Evolutionary conservation across 768 basidiomycete genomes (phyloP), one percentile per base, ranked within the genome.

Genomic region (Podaxis sp.): DNA sequence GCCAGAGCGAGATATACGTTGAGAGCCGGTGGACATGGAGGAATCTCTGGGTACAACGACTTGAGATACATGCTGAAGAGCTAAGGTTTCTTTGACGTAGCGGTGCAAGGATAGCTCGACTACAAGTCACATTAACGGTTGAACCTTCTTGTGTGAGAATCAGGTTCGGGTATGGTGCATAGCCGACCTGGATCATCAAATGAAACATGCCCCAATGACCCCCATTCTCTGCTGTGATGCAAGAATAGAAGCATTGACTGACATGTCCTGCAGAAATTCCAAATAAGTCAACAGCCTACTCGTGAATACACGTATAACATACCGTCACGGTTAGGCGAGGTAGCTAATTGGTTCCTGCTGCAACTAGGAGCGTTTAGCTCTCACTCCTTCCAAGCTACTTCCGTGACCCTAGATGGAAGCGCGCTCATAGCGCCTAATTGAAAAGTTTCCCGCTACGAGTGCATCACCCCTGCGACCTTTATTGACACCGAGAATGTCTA

Each of bases 1-100:
- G 87, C 80, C 55, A 89, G 68, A 59, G 84, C 50, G 62, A 86
- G 70, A 68, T 88, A 80, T 7, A 79, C 74, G 67, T 90, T 91
- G 4, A 75, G 69, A n/a, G 81, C 79, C 1, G 84, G 81, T 4
- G 77, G 61, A 0, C 74, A 59, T n/a, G 86, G 84, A 0, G 83
- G 69, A 29, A 55, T 24, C 0, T 82, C 77, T 5, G 85, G 84
- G 64, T 77, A 88, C 41, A 74, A 72, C 6, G 89, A 90, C 65
- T 79, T 82, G 71, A 87, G 66, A 67, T 80, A 72, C 86, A 89
- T 88, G 37, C 37, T 19, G n/a, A 25, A 24, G 12, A 13, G 15
- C 15, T 38, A 36, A 24, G 50, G 17, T 5, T 22, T 17, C 55
- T n/a, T 27, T 43, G 41, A 41, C 2, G 15, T 15, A 5, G 55